Conservation (phyloP, 306 rosid genomes). For the Elaeagnus macrophylla region DNA sequence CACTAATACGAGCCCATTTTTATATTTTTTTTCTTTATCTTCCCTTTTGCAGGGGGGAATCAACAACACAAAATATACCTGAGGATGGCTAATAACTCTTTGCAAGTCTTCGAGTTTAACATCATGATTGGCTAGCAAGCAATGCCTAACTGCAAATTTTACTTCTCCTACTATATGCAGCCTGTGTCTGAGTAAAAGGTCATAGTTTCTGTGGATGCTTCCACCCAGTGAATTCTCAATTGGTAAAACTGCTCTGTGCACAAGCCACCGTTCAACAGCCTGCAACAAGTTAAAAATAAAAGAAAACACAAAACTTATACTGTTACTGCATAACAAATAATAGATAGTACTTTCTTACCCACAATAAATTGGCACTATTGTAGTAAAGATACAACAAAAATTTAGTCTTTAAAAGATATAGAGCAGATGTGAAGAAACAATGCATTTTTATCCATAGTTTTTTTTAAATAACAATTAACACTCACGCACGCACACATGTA, state of each 20-base stretch:
- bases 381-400: too few species aligned
- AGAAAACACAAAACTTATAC: background rate
- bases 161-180: constrained; percentile 97
- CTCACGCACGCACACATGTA: too few species aligned
- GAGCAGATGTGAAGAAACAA: too few species aligned
- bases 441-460: too few species aligned
- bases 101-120: constrained; percentile 58
- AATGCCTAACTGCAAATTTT: constrained; percentile 80
- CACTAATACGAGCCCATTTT: too few species aligned
- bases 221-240: constrained; percentile 96
- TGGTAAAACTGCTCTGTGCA: constrained; percentile 95
- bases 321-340: too few species aligned
- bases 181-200: constrained; percentile 80
- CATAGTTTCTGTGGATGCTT: constrained; percentile 96
- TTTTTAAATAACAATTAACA: too few species aligned
- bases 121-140: constrained; percentile 81
- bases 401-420: too few species aligned
- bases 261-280: constrained; percentile 94
- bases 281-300: constrained; percentile 17
- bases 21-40: too few species aligned
- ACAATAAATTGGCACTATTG: too few species aligned
- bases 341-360: too few species aligned
- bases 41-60: too few species aligned
- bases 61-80: constrained; percentile 31
- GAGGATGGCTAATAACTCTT: constrained; percentile 93